Evolutionary conservation across 1,284 basidiomycete genomes (phyloP), one percentile per base, ranked within the genome.

Genomic region (Retiboletus flavoniger): DNA sequence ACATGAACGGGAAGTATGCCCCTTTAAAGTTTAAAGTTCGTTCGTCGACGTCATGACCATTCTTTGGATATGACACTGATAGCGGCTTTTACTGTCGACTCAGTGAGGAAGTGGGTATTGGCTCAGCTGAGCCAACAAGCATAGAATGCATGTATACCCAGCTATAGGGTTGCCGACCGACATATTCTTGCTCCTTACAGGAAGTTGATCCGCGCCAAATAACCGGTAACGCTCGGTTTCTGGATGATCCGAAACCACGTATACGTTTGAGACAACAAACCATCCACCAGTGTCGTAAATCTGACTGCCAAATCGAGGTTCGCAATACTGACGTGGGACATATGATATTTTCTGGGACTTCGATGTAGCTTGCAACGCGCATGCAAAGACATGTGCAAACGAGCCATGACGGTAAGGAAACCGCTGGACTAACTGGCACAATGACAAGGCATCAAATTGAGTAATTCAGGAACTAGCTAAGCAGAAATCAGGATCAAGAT

Each of bases 161-260:
- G 41, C 28, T 8, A 43, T n/a, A 13, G 13, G 17, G 49, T 8
- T 21, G 42, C 21, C 28, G 28, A 26, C 29, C 35, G 44, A 42
- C 39, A 21, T 24, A 14, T 5, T 21, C 50, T 58, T 36, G 34
- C 17, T 9, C 24, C 39, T 35, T 39, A 17, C 36, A 21, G 16
- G 52, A 28, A 51, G 38, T 36, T 60, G 58, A 62, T 59, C 55
- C 5, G 26, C n/a, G 32, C 31, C 34, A 28, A 39, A 14, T 17
- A 16, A 19, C 42, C n/a, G 29, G 34, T 13, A 35, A 21, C 31
- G 8, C 14, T 45, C 9, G 35, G 6, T 32, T 21, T 52, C 16
- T 56, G 28, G 34, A 26, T 40, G 51, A 55, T 46, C 42, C 46
- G 31, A 42, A 39, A n/a, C 41, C 21, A 54, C 14, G 17, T 32